Conservation (phyloP, 108 stramenopile species). For the Epithemia pelagica region DNA sequence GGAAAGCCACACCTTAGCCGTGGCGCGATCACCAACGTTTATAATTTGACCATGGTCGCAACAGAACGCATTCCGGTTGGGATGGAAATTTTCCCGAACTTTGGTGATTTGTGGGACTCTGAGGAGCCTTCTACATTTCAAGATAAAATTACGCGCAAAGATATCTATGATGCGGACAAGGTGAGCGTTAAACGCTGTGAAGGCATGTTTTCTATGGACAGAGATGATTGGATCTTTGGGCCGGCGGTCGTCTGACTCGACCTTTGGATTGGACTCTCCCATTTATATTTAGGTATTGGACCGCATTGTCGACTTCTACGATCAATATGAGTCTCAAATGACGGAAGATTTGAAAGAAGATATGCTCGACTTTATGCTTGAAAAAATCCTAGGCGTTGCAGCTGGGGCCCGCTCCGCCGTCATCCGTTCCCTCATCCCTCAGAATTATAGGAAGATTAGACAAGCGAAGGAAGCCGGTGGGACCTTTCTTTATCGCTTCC, state of each 20-base stretch:
- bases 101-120: constrained; percentile 35
- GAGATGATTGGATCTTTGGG: no score
- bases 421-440: constrained; percentile 55
- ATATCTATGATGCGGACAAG: constrained; percentile 52
- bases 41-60: constrained; percentile 54
- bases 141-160: constrained; percentile 7
- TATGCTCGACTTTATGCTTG: constrained; percentile 61
- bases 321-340: constrained; percentile 40
- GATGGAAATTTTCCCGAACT: constrained; percentile 41
- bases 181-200: neutral
- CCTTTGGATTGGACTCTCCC: no score
- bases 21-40: constrained; percentile 57
- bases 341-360: constrained; percentile 40
- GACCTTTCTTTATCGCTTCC: constrained; percentile 58
- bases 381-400: constrained; percentile 51
- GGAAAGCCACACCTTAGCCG: constrained; percentile 27
- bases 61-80: constrained; percentile 52
- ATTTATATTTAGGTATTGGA: constrained; percentile 36
- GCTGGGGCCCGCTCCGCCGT: constrained; percentile 50
- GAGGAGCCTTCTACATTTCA: constrained; percentile 1
- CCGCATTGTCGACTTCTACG: constrained; percentile 39
- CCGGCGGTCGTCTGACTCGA: no score
- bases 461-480: constrained; percentile 52
- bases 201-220: no score
- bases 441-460: constrained; percentile 45